Conservation (phyloP, 2,329 filamentous ascomycete species). For the Fusarium scirpi region DNA sequence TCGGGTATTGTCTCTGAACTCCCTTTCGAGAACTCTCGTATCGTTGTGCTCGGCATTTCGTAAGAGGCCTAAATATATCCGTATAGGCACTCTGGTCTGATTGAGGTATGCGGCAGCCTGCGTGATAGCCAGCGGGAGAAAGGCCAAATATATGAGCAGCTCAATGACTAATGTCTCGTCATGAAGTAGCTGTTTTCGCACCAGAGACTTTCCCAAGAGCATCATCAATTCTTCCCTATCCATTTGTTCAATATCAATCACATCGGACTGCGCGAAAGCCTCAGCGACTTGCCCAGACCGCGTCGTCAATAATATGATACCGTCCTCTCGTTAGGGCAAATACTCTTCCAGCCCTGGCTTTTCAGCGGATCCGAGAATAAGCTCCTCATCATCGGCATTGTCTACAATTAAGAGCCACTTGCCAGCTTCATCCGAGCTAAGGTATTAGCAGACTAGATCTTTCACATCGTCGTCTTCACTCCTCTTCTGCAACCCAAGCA, state of each 20-base stretch:
- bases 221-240: slow-evolving; percentile 33
- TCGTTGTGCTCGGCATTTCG: slow-evolving; percentile 35
- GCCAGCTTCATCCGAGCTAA: slow-evolving; percentile 47
- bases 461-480: slow-evolving; percentile 53
- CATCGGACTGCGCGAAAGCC: slow-evolving; percentile 1
- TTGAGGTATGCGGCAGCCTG: slow-evolving; percentile 54
- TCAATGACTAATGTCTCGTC: slow-evolving; percentile 31
- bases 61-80: slow-evolving; percentile 45
- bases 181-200: slow-evolving; percentile 29
- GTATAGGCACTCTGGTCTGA: slow-evolving; percentile 39
- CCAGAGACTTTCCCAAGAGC: slow-evolving; percentile 38
- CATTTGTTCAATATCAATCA: slow-evolving; percentile 38
- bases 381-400: slow-evolving; percentile 56
- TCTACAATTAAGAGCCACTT: slow-evolving; percentile 60
- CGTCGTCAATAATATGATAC: slow-evolving; percentile 41
- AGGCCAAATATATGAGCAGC: slow-evolving; percentile 48
- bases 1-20: slow-evolving; percentile 48
- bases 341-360: slow-evolving; percentile 28
- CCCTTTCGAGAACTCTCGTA: slow-evolving; percentile 45
- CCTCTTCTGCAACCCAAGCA: slow-evolving; percentile 46
- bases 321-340: slow-evolving; percentile 44
- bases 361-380: slow-evolving; percentile 42
- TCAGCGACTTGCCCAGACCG: slow-evolving; percentile 14
- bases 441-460: slow-evolving; percentile 49
- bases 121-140: slow-evolving; percentile 53